Percentiles rank a stretch among this genome's conserved stretches.
phyloP scores from a whole-genome alignment of 2,329 filamentous ascomycete species.

The Leptosphaerulina australis region DNA sequence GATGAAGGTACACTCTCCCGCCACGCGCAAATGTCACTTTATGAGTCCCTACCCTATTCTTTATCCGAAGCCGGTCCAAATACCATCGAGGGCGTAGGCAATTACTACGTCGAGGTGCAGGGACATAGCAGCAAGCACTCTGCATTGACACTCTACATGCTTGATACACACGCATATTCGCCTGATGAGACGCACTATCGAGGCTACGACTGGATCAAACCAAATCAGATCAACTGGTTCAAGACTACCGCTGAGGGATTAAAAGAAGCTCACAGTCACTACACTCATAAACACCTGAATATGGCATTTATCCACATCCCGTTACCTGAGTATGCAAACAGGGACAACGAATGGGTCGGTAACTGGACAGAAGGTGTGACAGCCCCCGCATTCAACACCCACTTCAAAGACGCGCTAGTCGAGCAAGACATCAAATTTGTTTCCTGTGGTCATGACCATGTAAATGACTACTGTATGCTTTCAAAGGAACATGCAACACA shows the following conservation, averaged over 20 bases:
- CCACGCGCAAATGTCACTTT: conserved; percentile 78
- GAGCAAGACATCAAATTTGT: conserved; percentile 86
- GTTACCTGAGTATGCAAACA: conserved; percentile 80
- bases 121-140: conserved; percentile 85
- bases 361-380: conserved; percentile 83
- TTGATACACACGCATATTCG: conserved; percentile 91
- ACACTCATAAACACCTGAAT: conserved; percentile 91
- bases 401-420: conserved; percentile 89
- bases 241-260: conserved; percentile 74
- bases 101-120: conserved; percentile 91
- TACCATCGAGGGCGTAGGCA: conserved; percentile 87
- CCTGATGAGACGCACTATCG: conserved; percentile 85
- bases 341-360: conserved; percentile 66
- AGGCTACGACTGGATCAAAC: conserved; percentile 98
- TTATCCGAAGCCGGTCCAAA: conserved; percentile 83
- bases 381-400: conserved; percentile 85
- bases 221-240: conserved; percentile 95
- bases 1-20: conserved; percentile 85
- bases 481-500: conserved; percentile 53
- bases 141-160: conserved; percentile 89
- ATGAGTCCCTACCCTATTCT: conserved; percentile 87
- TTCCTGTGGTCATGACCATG: conserved; percentile 93
- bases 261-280: conserved; percentile 74
- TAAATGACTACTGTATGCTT: conserved; percentile 93
- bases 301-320: conserved; percentile 98